Base-by-base conservation (phyloP, 768 basidiomycete genomes). In the Grammothele lineata region DNA sequence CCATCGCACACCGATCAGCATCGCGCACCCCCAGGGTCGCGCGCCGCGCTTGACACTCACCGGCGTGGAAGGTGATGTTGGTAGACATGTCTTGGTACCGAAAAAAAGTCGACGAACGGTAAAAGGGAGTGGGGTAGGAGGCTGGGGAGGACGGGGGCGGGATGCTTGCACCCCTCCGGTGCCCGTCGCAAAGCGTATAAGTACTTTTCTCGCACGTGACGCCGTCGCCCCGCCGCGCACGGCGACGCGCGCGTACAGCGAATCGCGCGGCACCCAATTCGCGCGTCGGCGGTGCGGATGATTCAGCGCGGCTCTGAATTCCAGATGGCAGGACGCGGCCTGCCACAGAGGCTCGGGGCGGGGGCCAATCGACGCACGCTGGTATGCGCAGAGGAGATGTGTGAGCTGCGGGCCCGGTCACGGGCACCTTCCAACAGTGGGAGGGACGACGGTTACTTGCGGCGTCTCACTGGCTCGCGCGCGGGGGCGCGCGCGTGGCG, bases 41-140 rank as follows among this genome's bases (percentile, higher is more conserved):
- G 19, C n/a, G n/a, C n/a, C n/a, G n/a, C 24, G 3, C n/a, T 22
- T 37, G 38, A 22, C 2, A 50, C 66, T 18, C 54, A 82, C 84
- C 85, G 41, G 78, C 66, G 60, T 88, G 85, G 51, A 89, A 88
- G 24, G 81, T 83, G 55, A 72, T 72, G 57, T 72, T 70, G 10
- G 70, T 70, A 23, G 70, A 66, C 67, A 72, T 70, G 35, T 17
- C 36, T 14, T 3, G 27, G 23, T n/a, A n/a, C n/a, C n/a, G n/a
- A n/a, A n/a, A n/a, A n/a, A 7, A 30, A 37, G 26, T 49, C 15
- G 15, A 17, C 30, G 36, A 34, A 35, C 37, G 30, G 18, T n/a
- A 23, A 21, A 21, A 5, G 12, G 34, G 37, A 15, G 41, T 14
- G 25, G 6, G 4, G 36, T n/a, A 35, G 19, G 12, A 17, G 26